Conservation (phyloP, 352 stramenopile genomes). For the Phytophthora sojae region DNA sequence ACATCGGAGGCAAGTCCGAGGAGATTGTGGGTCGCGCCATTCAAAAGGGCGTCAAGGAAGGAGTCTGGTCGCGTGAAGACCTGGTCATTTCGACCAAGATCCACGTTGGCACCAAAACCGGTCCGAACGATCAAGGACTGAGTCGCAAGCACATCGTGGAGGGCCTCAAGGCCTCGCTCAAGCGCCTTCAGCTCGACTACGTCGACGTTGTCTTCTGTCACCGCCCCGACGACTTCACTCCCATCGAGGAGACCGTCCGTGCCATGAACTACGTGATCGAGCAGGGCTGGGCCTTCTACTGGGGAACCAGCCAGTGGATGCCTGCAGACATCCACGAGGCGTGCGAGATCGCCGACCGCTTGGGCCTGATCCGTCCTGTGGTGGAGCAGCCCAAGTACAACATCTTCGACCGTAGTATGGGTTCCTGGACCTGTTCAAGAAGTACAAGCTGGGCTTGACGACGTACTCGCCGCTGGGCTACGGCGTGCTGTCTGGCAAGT, state of each 20-base stretch:
- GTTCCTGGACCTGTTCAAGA: slow-evolving; percentile 58
- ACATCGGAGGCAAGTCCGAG: slow-evolving; percentile 41
- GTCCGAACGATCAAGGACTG: slow-evolving; percentile 30
- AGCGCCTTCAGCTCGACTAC: slow-evolving; percentile 38
- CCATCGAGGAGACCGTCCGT: slow-evolving; percentile 37
- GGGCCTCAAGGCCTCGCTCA: slow-evolving; percentile 45
- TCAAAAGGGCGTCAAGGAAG: slow-evolving; percentile 40
- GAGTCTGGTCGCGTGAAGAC: slow-evolving; percentile 45
- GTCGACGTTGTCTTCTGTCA: slow-evolving; percentile 66
- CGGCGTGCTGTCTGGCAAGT: slow-evolving; percentile 65
- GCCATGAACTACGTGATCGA: slow-evolving; percentile 35
- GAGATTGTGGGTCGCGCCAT: slow-evolving; percentile 47
- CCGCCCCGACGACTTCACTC: slow-evolving; percentile 44
- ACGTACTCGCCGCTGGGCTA: slow-evolving; percentile 57
- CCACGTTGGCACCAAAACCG: slow-evolving; percentile 32
- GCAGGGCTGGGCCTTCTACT: slow-evolving; percentile 35
- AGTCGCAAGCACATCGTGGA: slow-evolving; percentile 45
- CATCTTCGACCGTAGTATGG: slow-evolving; percentile 72
- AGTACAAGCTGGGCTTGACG: slow-evolving; percentile 63
- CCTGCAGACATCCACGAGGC: slow-evolving; percentile 63
- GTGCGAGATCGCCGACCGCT: slow-evolving; percentile 35
- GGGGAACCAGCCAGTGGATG: slow-evolving; percentile 60
- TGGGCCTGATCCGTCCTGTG: slow-evolving; percentile 41
- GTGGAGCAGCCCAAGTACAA: slow-evolving; percentile 74
- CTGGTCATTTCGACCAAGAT: slow-evolving; percentile 65